Percentiles rank a stretch among this genome's conserved stretches.
Evolutionary conservation across 306 rosid species (phyloP).

Genomic region (Begonia peltatifolia): DNA sequence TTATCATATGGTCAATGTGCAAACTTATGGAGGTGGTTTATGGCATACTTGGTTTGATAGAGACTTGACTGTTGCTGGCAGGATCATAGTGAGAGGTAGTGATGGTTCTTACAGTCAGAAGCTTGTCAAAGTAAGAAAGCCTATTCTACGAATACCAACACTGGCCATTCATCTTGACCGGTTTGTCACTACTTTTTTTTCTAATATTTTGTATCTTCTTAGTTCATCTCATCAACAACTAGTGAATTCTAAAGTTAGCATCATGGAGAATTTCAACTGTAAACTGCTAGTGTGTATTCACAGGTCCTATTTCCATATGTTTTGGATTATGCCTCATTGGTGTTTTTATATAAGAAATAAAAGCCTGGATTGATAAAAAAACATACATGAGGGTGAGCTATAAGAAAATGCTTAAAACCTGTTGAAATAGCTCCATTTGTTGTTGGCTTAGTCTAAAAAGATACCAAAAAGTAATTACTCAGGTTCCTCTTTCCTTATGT

Average conservation of each 20-base stretch:
- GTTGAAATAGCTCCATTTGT: too few relatives aligned
- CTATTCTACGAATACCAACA: constrained; percentile 79
- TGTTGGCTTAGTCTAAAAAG: neutral
- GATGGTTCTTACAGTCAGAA: constrained; percentile 43
- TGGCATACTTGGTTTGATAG: constrained; percentile 99
- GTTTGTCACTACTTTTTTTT: constrained; percentile 23
- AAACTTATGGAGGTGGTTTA: constrained; percentile 87
- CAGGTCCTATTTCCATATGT: too few relatives aligned
- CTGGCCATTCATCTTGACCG: constrained; percentile 97
- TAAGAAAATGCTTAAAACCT: too few relatives aligned
- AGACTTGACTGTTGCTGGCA: constrained; percentile 90
- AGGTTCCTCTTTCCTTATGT: constrained; percentile 9
- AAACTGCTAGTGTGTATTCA: too few relatives aligned
- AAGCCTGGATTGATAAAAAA: too few relatives aligned
- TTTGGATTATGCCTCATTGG: too few relatives aligned
- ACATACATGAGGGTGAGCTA: too few relatives aligned
- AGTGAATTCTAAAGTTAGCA: too few relatives aligned
- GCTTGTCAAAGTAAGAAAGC: constrained; percentile 81
- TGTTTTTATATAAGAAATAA: too few relatives aligned
- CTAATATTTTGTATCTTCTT: too few relatives aligned
- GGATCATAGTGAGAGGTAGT: constrained; percentile 54
- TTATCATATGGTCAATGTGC: constrained; percentile 70
- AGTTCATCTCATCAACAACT: too few relatives aligned
- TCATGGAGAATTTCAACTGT: too few relatives aligned
- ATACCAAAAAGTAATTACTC: neutral